Base-by-base conservation (phyloP, 2,329 filamentous ascomycete species). In the Penicillium sp. region DNA sequence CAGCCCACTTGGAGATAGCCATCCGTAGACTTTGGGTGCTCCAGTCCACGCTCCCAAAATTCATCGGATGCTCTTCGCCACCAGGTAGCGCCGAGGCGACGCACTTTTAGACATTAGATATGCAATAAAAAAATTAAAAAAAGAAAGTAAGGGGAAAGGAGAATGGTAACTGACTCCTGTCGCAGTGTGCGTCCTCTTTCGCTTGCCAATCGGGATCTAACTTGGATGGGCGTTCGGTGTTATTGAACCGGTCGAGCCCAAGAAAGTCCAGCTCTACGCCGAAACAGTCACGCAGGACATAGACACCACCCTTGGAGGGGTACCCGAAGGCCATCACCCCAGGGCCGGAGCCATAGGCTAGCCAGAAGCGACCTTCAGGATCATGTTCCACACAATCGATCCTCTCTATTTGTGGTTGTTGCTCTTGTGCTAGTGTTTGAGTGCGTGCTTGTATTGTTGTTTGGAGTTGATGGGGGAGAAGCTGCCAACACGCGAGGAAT, bases 231-330 rank as follows among this genome's bases (percentile, higher is more conserved):
- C 35, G 44, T 29, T 19, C 13, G 2, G 44, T 46, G 19, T n/a
- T 8, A 39, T 54, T 48, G 2, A 61, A 61, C 13, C 49, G 53
- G 29, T 59, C 56, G 4, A 54, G 42, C 19, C 48, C 50, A 13
- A 61, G 56, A 27, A 59, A 61, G 9, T 60, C 59, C 9, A 59
- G 54, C 16, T 62, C 59, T 19, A 62, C 54, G 4, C 53, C 42
- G n/a, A 48, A 8, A 35, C 51, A 53, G n/a, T 39, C 1, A 7
- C 37, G 6, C 29, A 60, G 48, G 6, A 19, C 4, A 49, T 62
- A 62, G 37, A 54, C 4, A 16, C 55, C 59, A 3, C 59, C 59
- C 27, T 49, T 43, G 9, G 57, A 60, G 4, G 59, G 59, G 10
- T 27, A 58, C 2, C 59, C 59, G 3, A 22, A 44, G 10, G 58